A percentile compares a stretch with the other conserved stretches of the same genome.
These are phyloP conservation scores for Clonostachys byssicola DNA, from an alignment of 2,329 filamentous ascomycete genomes.

Conservation along the genomic window DNA sequence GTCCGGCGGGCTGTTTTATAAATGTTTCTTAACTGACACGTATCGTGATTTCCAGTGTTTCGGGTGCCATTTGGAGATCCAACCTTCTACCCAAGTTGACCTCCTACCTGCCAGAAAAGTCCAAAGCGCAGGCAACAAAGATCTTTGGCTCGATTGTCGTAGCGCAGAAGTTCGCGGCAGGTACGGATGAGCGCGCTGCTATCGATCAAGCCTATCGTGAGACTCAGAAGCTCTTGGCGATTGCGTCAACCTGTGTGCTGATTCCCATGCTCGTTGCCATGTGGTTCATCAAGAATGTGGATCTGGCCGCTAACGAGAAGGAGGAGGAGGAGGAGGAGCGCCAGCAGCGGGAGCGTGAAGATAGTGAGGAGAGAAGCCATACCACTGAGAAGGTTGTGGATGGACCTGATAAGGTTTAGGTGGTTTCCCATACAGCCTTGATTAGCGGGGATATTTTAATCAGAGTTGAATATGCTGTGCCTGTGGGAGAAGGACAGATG, in stretches of 20 bases:
- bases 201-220: constrained; percentile 17
- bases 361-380: too few relatives aligned
- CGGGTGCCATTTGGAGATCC: constrained; percentile 28
- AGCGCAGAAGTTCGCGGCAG: constrained; percentile 13
- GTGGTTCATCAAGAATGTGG: constrained; percentile 14
- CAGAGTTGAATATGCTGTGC: too few relatives aligned
- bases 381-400: too few relatives aligned
- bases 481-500: too few relatives aligned
- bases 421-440: too few relatives aligned
- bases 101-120: constrained; percentile 10
- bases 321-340: too few relatives aligned
- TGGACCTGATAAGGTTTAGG: too few relatives aligned
- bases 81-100: constrained; percentile 16
- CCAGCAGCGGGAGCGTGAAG: too few relatives aligned
- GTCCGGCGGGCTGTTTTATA: neutral
- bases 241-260: constrained; percentile 13
- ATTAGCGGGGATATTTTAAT: too few relatives aligned
- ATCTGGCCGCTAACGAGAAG: neutral
- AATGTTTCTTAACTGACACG: neutral
- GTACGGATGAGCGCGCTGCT: constrained; percentile 9
- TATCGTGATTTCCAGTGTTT: constrained; percentile 12
- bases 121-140: constrained; percentile 6
- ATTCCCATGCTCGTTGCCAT: constrained; percentile 15
- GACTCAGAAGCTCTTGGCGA: constrained; percentile 17
- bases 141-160: constrained; percentile 17